Evolutionary conservation across 2,329 filamentous ascomycete species (phyloP), one percentile per base, ranked within the genome.

Genomic region (Dryadomyces sulphureus): DNA sequence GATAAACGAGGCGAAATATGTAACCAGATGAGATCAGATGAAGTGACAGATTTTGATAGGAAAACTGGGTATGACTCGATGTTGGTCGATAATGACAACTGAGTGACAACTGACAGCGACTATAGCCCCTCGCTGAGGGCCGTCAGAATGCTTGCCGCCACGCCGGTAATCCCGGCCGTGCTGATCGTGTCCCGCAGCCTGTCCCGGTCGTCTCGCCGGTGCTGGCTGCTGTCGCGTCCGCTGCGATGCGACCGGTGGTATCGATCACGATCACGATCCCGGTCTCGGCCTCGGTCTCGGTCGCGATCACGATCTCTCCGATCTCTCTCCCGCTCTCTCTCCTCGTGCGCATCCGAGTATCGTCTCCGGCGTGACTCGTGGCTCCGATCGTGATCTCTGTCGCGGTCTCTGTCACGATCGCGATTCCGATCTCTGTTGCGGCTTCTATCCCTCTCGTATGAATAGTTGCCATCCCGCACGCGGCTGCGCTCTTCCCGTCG

Each of bases 121-220:
- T 41, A 63, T 39, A 56, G 51, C 34, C 49, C 56, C 55, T 80
- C 74, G 4, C 71, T 68, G 27, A 80, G 59, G 1, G 79, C 73
- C 45, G 69, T 70, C 40, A 79, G 54, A 49, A 80, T 58, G 45
- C 73, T 77, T 3, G 70, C 74, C 0, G 77, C 75, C 0, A 75
- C 75, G 9, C 76, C 73, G 4, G 76, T 76, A 25, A 81, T 72
- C 1, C 76, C 71, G 5, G 74, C 76, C 0, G 72, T 73, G 2
- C 69, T 67, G 4, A 79, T 62, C 16, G 73, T 70, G 51, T 76
- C 73, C 41, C 70, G 69, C 59, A 50, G 43, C 25, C 50, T 30
- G 69, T 67, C 62, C 51, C 67, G 55, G 35, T 56, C 50, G 2
- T 54, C 48, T 16, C 45, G 49, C 3, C 48, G 36, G 21, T 45